phyloP scores from a whole-genome alignment of 495 filamentous ascomycete species.

The Glarea lozoyensis region DNA sequence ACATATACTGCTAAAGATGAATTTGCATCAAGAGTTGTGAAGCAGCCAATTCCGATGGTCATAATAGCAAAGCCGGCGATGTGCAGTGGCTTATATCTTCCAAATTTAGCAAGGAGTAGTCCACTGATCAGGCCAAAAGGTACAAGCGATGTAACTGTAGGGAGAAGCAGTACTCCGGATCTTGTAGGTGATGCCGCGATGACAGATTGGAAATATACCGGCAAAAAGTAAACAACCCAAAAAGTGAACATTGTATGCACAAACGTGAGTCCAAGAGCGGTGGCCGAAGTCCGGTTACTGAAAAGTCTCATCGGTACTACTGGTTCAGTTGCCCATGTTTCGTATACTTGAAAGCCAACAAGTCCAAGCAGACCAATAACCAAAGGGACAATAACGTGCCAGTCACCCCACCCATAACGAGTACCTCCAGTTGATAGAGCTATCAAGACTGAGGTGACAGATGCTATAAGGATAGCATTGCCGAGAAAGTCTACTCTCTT shows the following conservation, averaged over 20 bases:
- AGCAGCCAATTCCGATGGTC: conserved; percentile 48
- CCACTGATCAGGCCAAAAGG: conserved; percentile 39
- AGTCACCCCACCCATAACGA: conserved; percentile 39
- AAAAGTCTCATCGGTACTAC: conserved; percentile 48
- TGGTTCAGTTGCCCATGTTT: conserved; percentile 28
- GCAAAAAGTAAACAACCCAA: conserved; percentile 58
- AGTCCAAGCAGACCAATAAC: not conserved
- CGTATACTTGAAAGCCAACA: not conserved
- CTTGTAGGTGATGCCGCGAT: conserved; percentile 42
- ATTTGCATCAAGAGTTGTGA: conserved; percentile 44
- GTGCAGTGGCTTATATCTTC: conserved; percentile 59
- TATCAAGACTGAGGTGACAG: conserved; percentile 36
- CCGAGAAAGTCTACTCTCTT: conserved; percentile 52
- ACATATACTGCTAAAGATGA: conserved; percentile 49
- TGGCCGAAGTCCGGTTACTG: conserved; percentile 42
- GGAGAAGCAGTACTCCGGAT: conserved; percentile 61
- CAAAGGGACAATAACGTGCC: conserved; percentile 25
- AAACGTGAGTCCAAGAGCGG: conserved; percentile 29
- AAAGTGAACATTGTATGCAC: conserved; percentile 53
- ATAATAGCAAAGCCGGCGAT: conserved; percentile 40
- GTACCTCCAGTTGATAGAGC: conserved; percentile 44
- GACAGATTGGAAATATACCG: conserved; percentile 76
- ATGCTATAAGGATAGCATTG: conserved; percentile 40
- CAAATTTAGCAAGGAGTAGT: conserved; percentile 38
- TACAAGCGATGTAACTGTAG: conserved; percentile 40